These are phyloP conservation scores for Crataegus laevigata DNA, from an alignment of 306 rosid species.

Conservation along the genomic window DNA sequence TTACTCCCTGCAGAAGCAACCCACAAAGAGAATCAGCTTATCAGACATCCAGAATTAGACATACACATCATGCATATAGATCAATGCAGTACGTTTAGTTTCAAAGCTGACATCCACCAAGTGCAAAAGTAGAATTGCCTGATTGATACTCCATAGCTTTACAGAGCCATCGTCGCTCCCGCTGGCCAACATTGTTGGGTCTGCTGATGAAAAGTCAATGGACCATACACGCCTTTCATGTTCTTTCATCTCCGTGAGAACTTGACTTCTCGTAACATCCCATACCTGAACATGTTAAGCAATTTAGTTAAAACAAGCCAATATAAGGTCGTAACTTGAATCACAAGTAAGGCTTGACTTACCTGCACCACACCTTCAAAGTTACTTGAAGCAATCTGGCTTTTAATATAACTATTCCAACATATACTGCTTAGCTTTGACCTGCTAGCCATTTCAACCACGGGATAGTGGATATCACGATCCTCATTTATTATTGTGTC, in stretches of 20 bases:
- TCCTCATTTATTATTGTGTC: conserved; percentile 69
- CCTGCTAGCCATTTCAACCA: conserved; percentile 84
- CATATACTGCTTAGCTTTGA: conserved; percentile 89
- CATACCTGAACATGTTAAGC: conserved; percentile 57
- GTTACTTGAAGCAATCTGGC: conserved; percentile 98
- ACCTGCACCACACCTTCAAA: conserved; percentile 99
- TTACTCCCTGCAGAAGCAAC: conserved; percentile 83
- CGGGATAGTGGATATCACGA: conserved; percentile 92
- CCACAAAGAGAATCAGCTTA: conserved; percentile 76
- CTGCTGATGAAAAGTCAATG: conserved; percentile 83
- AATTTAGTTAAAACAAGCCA: conserved; percentile 7
- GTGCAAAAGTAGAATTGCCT: conserved; percentile 98
- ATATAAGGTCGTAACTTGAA: conserved; percentile 6
- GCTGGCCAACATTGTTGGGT: conserved; percentile 92
- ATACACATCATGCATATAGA: conserved; percentile 52
- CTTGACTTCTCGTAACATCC: conserved; percentile 93
- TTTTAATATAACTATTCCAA: conserved; percentile 94
- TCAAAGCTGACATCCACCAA: conserved; percentile 98
- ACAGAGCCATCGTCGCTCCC: conserved; percentile 94
- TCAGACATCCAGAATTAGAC: conserved; percentile 55
- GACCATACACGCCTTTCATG: conserved; percentile 96
- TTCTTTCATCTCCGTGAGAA: conserved; percentile 79
- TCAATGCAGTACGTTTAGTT: conserved; percentile 91
- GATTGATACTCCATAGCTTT: conserved; percentile 99
- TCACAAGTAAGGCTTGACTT: conserved; percentile 13